These are phyloP conservation scores for Piromyces finnis DNA, from an alignment of 192 early-diverging fungal species.

Conservation along the genomic window DNA sequence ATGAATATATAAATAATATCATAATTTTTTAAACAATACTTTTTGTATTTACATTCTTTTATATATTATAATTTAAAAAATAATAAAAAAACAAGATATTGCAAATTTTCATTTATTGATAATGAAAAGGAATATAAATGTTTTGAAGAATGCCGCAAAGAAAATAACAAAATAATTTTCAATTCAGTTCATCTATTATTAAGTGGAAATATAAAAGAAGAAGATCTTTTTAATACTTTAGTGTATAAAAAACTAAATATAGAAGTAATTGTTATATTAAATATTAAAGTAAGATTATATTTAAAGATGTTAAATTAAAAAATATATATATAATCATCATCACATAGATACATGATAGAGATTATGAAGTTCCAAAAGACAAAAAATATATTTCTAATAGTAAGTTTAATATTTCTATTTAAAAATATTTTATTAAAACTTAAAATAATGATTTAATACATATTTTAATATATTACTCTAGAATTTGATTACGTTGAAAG, in stretches of 20 bases:
- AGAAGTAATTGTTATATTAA: too few species aligned
- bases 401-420: neutral
- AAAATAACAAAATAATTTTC: neutral
- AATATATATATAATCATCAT: too few species aligned
- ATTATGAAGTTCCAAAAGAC: neutral
- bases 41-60: too few species aligned
- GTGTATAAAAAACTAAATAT: neutral
- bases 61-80: neutral
- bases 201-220: neutral
- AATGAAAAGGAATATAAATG: neutral
- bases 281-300: too few species aligned
- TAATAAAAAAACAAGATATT: neutral
- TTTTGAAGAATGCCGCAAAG: neutral
- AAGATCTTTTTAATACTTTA: neutral
- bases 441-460: too few species aligned
- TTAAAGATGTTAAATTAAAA: too few species aligned
- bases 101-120: neutral
- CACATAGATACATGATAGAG: neutral
- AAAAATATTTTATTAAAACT: too few species aligned
- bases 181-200: neutral
- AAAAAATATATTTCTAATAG: neutral
- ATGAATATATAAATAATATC: neutral
- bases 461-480: too few species aligned
- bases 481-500: neutral
- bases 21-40: neutral